phyloP scores from a whole-genome alignment of 805 yeast species.

The Isabelozyma pseudorhagii region DNA sequence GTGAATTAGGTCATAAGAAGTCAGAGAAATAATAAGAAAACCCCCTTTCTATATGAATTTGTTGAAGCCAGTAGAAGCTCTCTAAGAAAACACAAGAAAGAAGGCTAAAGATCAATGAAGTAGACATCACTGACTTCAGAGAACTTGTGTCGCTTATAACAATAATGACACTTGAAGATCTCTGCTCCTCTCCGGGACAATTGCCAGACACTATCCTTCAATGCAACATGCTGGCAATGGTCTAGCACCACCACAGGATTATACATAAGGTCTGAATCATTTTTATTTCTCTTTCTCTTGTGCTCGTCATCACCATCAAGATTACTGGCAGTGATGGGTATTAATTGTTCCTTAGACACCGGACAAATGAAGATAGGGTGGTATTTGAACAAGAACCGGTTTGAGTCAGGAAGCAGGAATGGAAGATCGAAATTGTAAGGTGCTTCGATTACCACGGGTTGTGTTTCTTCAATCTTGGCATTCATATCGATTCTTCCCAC shows the following conservation, averaged over 20 bases:
- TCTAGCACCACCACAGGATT: constrained; percentile 42
- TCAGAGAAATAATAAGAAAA: no score
- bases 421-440: constrained; percentile 33
- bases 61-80: no score
- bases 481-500: not conserved
- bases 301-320: constrained; percentile 12
- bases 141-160: constrained; percentile 41
- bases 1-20: no score
- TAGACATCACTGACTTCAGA: constrained; percentile 38
- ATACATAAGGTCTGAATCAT: constrained; percentile 3
- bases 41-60: no score
- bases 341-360: constrained; percentile 40
- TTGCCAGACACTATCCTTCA: constrained; percentile 41
- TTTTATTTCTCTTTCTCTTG: constrained; percentile 10
- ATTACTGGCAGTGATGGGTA: constrained; percentile 26
- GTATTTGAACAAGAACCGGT: constrained; percentile 35
- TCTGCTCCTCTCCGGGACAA: constrained; percentile 37
- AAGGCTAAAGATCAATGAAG: constrained; percentile 28
- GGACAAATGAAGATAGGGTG: constrained; percentile 48
- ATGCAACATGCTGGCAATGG: constrained; percentile 40
- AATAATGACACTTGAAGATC: constrained; percentile 42
- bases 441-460: constrained; percentile 10
- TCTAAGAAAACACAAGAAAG: no score
- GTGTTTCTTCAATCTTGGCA: not conserved
- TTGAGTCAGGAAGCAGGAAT: constrained; percentile 39